Evolutionary conservation across 2,329 filamentous ascomycete species (phyloP).

Genomic region (Cordyceps cicadae): DNA sequence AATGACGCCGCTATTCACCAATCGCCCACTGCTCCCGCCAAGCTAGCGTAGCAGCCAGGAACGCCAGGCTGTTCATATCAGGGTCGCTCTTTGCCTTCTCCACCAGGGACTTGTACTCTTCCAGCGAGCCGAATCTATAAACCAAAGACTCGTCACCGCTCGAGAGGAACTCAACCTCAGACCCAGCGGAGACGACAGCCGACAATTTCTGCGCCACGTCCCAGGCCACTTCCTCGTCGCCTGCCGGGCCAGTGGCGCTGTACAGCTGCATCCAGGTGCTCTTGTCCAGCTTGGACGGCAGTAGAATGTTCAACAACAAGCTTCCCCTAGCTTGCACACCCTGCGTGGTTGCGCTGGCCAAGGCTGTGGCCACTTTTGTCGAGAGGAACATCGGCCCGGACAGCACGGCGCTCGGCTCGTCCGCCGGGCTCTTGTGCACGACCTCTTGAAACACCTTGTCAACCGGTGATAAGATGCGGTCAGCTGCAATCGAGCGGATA

Average conservation of each 20-base stretch:
- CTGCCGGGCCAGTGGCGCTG: not conserved
- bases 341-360: not conserved
- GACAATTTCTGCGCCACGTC: not conserved
- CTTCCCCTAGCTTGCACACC: not conserved
- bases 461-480: not conserved
- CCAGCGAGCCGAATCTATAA: not conserved
- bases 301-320: not conserved
- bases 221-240: slow-evolving; percentile 1
- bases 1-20: not conserved
- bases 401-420: not conserved
- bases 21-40: slow-evolving; percentile 7
- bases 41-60: slow-evolving; percentile 4
- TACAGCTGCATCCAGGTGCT: not conserved
- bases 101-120: not conserved
- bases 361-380: not conserved
- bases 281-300: not conserved
- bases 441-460: not conserved
- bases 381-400: not conserved
- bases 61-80: slow-evolving; percentile 8
- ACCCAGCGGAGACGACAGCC: not conserved
- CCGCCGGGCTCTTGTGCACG: not conserved
- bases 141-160: not conserved
- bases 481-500: not conserved
- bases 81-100: not conserved
- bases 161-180: not conserved